Evolutionary conservation across 2,329 filamentous ascomycete genomes (phyloP).

Genomic region (Monosporascus sp.): DNA sequence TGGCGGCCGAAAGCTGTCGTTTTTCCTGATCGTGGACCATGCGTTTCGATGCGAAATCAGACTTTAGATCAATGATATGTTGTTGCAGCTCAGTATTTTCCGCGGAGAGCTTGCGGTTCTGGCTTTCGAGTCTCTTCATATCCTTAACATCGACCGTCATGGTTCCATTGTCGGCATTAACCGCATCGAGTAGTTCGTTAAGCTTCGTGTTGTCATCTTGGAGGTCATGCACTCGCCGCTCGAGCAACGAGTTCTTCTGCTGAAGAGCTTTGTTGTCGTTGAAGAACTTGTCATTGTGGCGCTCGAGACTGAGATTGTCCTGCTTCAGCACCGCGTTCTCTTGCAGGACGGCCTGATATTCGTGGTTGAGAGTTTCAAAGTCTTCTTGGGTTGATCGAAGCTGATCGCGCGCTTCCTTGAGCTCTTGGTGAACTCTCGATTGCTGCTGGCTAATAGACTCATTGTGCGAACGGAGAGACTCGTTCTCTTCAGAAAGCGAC

Average conservation of each 20-base stretch:
- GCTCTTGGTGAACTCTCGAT: constrained; percentile 35
- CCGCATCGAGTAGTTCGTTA: constrained; percentile 39
- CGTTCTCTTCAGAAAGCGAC: constrained; percentile 38
- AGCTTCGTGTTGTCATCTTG: constrained; percentile 42
- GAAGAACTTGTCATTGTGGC: constrained; percentile 50
- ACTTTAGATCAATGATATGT: constrained; percentile 15
- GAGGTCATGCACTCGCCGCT: constrained; percentile 39
- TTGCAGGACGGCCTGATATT: constrained; percentile 15
- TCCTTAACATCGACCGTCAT: constrained; percentile 17
- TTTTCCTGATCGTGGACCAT: constrained; percentile 14
- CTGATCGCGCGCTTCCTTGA: constrained; percentile 15
- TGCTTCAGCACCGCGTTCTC: constrained; percentile 42
- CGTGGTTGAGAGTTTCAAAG: constrained; percentile 33
- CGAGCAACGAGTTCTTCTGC: constrained; percentile 41
- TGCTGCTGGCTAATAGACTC: constrained; percentile 37
- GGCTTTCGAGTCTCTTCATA: constrained; percentile 14
- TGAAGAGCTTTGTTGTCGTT: constrained; percentile 37
- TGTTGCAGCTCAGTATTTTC: constrained; percentile 20
- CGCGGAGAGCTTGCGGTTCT: constrained; percentile 14
- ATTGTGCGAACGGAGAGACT: constrained; percentile 37
- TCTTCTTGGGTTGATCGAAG: constrained; percentile 36
- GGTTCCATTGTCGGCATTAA: constrained; percentile 12
- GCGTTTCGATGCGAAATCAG: constrained; percentile 11
- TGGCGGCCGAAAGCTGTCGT: constrained; percentile 10
- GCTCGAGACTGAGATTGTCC: constrained; percentile 47